Percentiles rank a stretch among this genome's conserved stretches.
phyloP scores from a whole-genome alignment of 2,329 filamentous ascomycete genomes.

The Hypoxylon sp. region DNA sequence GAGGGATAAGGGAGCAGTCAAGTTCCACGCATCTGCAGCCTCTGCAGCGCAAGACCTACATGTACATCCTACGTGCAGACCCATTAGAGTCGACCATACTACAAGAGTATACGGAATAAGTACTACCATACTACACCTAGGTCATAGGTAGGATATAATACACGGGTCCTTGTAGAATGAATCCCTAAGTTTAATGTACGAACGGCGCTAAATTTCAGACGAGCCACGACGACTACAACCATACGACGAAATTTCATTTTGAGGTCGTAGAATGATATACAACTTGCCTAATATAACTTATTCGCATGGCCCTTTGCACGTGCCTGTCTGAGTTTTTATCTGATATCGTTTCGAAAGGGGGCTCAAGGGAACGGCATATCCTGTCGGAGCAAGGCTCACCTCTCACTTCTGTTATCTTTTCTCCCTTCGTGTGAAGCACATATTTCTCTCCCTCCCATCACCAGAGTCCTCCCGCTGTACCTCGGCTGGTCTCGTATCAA shows the following conservation, averaged over 20 bases:
- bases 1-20: constrained; percentile 1
- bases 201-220: background rate
- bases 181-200: background rate
- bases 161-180: background rate
- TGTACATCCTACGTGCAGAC: constrained; percentile 9
- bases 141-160: background rate
- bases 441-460: constrained; percentile 12
- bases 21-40: background rate
- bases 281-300: constrained; percentile 23
- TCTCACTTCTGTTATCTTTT: background rate
- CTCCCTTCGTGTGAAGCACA: constrained; percentile 9
- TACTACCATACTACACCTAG: background rate
- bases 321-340: constrained; percentile 4
- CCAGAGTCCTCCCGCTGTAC: constrained; percentile 1
- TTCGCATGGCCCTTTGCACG: constrained; percentile 16
- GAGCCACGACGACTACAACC: background rate
- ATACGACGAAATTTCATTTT: constrained; percentile 2
- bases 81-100: background rate
- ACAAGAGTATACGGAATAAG: too few species aligned
- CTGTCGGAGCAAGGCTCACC: background rate
- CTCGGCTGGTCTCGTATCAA: constrained; percentile 18
- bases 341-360: constrained; percentile 10
- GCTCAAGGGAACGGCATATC: background rate
- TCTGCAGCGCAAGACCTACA: constrained; percentile 2
- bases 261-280: constrained; percentile 32